phyloP scores from a whole-genome alignment of 352 stramenopile genomes.

The Phytopythium kandeliae region DNA sequence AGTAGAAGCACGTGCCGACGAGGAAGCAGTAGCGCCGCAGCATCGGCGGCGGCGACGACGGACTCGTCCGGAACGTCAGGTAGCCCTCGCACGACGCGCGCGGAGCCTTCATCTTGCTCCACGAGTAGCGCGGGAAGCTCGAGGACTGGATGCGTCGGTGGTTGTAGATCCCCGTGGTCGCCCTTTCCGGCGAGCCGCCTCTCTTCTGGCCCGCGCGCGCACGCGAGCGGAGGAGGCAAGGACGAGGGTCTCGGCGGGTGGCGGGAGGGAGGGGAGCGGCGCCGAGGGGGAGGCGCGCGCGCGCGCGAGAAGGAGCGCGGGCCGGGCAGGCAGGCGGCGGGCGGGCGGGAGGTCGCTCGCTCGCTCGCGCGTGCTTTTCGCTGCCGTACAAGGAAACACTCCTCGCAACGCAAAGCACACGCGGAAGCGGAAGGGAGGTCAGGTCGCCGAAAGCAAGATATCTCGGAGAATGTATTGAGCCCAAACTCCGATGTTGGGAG shows the following conservation, averaged over 20 bases:
- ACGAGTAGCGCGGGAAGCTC: constrained; percentile 21
- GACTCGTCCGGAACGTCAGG: constrained; percentile 81
- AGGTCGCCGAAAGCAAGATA: no score
- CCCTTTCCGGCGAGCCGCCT: background rate
- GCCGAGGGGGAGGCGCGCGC: no score
- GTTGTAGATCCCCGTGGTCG: constrained; percentile 15
- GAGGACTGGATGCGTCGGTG: constrained; percentile 10
- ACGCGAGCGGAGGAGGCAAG: no score
- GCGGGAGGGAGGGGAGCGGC: no score
- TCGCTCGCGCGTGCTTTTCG: no score
- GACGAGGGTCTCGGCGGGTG: background rate
- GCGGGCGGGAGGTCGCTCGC: no score
- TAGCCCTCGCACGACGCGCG: constrained; percentile 83
- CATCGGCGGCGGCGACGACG: constrained; percentile 83
- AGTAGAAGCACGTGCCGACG: constrained; percentile 83
- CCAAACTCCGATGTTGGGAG: no score
- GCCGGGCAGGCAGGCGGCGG: background rate
- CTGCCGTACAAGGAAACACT: no score
- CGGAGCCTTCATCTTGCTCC: constrained; percentile 72
- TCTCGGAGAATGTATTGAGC: no score
- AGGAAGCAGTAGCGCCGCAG: constrained; percentile 85
- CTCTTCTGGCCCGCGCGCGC: background rate
- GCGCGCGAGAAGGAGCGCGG: background rate
- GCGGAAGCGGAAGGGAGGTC: no score
- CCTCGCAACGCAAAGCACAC: no score